phyloP scores from a whole-genome alignment of 305 asterid species.

The Withania somnifera region DNA sequence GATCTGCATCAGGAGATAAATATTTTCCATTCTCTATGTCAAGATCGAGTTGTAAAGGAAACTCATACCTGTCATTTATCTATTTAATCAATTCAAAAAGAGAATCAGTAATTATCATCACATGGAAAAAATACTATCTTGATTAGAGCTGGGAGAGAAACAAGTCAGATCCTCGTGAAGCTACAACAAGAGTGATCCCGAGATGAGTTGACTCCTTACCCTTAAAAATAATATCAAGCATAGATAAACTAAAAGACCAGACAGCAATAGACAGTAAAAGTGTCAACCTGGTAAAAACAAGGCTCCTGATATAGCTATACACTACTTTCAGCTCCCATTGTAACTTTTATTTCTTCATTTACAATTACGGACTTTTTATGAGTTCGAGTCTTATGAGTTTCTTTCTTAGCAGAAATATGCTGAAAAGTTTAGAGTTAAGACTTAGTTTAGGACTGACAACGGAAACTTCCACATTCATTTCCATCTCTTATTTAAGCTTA shows the following conservation, averaged over 20 bases:
- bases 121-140: background rate
- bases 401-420: background rate
- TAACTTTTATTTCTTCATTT: background rate
- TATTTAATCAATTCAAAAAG: conserved; percentile 15
- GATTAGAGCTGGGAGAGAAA: background rate
- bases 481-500: background rate
- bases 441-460: background rate
- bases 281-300: background rate
- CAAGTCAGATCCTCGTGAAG: background rate
- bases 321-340: background rate
- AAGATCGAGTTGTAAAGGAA: conserved; percentile 84
- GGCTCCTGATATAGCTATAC: background rate
- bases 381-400: background rate
- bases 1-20: conserved; percentile 75
- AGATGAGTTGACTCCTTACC: background rate
- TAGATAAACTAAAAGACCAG: background rate
- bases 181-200: background rate
- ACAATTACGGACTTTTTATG: background rate
- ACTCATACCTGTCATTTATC: conserved; percentile 88
- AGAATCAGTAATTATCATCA: background rate
- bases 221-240: background rate
- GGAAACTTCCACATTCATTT: background rate
- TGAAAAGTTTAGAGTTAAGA: background rate
- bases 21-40: conserved; percentile 78
- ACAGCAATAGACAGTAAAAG: background rate